A percentile compares a stretch with the other conserved stretches of the same genome.
These are phyloP conservation scores for Tulasnella sp. DNA, from an alignment of 768 basidiomycete genomes.

Conservation along the genomic window DNA sequence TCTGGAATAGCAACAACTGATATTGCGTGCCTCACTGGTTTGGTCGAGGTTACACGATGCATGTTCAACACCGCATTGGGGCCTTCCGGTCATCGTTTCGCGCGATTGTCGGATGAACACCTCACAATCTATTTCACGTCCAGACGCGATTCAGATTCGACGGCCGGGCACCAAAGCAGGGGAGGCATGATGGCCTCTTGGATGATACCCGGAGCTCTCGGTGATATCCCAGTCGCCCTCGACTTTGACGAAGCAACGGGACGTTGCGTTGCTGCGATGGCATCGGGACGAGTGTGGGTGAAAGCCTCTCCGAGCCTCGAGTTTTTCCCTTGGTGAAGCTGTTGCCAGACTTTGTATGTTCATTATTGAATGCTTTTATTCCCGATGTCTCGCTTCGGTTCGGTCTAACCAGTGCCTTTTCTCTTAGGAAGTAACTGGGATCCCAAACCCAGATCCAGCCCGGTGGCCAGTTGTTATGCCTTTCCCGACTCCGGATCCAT, in stretches of 20 bases:
- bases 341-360: too few species aligned
- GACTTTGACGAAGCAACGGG: not conserved
- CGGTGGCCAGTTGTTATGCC: too few species aligned
- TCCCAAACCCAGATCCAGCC: too few species aligned
- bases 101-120: not conserved
- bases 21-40: not conserved
- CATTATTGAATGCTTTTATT: too few species aligned
- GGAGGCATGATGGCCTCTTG: not conserved
- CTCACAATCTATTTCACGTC: not conserved
- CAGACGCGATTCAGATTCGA: not conserved
- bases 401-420: too few species aligned
- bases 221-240: not conserved
- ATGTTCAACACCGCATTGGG: not conserved
- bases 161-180: too few species aligned
- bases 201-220: not conserved
- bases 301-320: too few species aligned
- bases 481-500: too few species aligned
- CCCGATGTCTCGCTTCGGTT: too few species aligned
- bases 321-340: too few species aligned
- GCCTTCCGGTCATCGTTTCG: not conserved
- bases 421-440: too few species aligned
- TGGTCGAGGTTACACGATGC: not conserved
- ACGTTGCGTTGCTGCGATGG: not conserved
- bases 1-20: not conserved
- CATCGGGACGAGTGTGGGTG: too few species aligned